A percentile compares a stretch with the other conserved stretches of the same genome.
Evolutionary conservation across 1,139 yeast species (phyloP).

Genomic region (Pichia sp.): DNA sequence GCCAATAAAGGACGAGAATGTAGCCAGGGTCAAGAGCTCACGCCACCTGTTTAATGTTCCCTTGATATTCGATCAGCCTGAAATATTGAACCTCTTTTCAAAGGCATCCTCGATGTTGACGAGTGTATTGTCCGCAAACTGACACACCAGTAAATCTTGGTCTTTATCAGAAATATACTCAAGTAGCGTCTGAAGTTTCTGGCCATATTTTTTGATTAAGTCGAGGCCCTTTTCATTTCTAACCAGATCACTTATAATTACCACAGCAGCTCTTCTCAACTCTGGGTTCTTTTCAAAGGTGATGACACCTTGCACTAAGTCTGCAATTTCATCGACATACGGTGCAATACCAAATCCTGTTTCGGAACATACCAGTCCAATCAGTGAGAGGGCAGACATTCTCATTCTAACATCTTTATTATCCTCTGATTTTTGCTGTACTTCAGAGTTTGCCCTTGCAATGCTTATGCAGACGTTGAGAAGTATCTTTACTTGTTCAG

Average conservation of each 20-base stretch:
- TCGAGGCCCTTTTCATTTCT: constrained; percentile 32
- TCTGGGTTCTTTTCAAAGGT: constrained; percentile 44
- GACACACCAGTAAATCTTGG: constrained; percentile 50
- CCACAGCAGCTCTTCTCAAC: constrained; percentile 71
- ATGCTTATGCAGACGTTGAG: constrained; percentile 34
- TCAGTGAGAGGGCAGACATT: constrained; percentile 79
- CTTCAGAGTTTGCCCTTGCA: constrained; percentile 24
- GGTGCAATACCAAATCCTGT: constrained; percentile 32
- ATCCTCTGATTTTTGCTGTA: constrained; percentile 25
- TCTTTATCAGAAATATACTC: constrained; percentile 43
- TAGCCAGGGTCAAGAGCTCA: no score
- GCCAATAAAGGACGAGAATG: no score
- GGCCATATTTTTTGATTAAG: constrained; percentile 43
- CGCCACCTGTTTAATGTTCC: no score
- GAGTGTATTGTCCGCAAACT: constrained; percentile 38
- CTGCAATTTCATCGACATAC: constrained; percentile 51
- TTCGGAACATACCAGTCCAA: constrained; percentile 57
- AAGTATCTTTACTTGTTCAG: constrained; percentile 27
- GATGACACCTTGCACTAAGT: constrained; percentile 70
- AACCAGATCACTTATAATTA: constrained; percentile 58
- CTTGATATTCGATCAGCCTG: no score
- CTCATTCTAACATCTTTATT: constrained; percentile 52
- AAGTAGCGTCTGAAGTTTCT: constrained; percentile 35
- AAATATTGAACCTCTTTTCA: constrained; percentile 14
- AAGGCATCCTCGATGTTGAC: constrained; percentile 37